Percentiles rank a stretch among this genome's conserved stretches.
These are phyloP conservation scores for Candida incommunis DNA, from an alignment of 805 yeast species.

Conservation along the genomic window DNA sequence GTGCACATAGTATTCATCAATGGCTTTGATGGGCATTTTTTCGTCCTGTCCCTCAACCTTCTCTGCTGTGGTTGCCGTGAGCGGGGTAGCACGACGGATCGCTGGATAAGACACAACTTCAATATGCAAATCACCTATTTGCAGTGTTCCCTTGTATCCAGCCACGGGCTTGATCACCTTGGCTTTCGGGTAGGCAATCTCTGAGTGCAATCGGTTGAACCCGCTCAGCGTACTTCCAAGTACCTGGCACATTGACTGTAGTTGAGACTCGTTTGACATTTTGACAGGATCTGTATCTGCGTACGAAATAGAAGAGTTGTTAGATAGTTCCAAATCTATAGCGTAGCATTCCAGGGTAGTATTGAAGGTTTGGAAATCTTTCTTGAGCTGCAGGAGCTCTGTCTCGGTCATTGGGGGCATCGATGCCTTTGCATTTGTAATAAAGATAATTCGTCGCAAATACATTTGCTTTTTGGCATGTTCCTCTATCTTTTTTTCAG, in stretches of 20 bases:
- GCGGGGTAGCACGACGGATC: not conserved
- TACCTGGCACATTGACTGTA: not conserved
- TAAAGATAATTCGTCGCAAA: not conserved
- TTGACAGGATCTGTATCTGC: not conserved
- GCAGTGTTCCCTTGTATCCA: not conserved
- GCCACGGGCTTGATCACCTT: not conserved
- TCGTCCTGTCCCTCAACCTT: not conserved
- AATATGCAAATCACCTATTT: not conserved
- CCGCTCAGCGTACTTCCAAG: not conserved
- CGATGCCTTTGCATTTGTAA: not conserved
- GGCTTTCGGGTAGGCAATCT: not conserved
- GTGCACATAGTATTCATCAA: not conserved
- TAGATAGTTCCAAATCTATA: not conserved
- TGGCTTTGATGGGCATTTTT: not conserved
- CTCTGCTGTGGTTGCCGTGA: not conserved
- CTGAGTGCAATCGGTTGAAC: not conserved
- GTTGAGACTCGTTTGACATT: not conserved
- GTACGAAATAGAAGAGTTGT: not conserved
- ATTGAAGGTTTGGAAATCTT: not conserved
- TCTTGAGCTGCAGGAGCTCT: not conserved
- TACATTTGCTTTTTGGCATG: not conserved
- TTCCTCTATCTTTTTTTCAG: not conserved
- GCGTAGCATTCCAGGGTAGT: not conserved
- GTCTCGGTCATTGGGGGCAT: not conserved
- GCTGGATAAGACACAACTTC: not conserved